A percentile compares a stretch with the other conserved stretches of the same genome.
These are phyloP conservation scores for Handroanthus guayacan DNA, from an alignment of 257 asterid genomes.

Conservation along the genomic window DNA sequence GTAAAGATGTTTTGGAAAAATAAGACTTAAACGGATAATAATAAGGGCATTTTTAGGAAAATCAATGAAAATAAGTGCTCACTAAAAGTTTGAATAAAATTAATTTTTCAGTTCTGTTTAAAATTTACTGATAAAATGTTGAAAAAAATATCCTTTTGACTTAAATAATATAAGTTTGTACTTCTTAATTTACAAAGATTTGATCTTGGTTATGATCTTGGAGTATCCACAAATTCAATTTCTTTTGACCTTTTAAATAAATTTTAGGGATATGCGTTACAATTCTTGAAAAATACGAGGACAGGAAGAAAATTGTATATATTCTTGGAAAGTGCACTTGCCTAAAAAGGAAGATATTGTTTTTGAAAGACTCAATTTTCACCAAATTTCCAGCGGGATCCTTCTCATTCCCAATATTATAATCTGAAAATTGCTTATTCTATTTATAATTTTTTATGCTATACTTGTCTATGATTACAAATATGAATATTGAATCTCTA, in stretches of 20 bases:
- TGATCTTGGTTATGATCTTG: neutral
- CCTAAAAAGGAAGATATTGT: neutral
- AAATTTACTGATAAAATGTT: too few species aligned
- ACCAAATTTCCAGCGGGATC: neutral
- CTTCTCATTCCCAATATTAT: conserved; percentile 20
- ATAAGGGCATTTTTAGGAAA: too few species aligned
- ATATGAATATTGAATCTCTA: neutral
- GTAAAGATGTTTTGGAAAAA: too few species aligned
- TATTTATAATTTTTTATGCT: neutral
- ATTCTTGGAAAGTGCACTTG: conserved; percentile 27
- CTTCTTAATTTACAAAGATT: neutral
- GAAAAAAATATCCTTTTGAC: too few species aligned
- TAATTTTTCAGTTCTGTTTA: too few species aligned
- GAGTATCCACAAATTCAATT: neutral
- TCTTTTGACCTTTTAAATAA: neutral
- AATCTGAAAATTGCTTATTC: neutral
- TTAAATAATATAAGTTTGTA: neutral
- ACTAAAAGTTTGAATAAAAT: too few species aligned
- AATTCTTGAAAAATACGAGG: neutral
- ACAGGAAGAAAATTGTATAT: neutral
- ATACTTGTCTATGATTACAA: neutral
- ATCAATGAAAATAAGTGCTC: too few species aligned
- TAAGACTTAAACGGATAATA: too few species aligned
- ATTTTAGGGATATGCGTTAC: neutral
- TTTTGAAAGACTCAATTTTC: neutral